Base-by-base conservation (phyloP, 75 land plant genomes). In the Pinus tabuliformis region DNA sequence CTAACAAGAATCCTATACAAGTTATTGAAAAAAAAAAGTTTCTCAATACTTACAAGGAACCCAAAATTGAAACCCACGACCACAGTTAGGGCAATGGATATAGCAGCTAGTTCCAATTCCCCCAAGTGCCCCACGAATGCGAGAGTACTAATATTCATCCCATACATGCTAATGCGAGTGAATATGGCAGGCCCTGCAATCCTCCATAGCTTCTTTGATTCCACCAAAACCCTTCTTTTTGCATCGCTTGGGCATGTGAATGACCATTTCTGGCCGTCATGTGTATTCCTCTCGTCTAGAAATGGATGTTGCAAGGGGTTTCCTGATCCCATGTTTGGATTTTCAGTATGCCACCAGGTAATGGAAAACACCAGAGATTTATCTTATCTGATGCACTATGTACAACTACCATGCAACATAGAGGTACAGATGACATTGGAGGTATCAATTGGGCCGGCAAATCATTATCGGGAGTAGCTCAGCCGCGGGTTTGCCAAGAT, bases 51-150 rank as follows among this genome's bases (percentile, higher is more conserved):
- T 83, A 85, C 86, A 84, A 85, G 8, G 58, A 85, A 54, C 17
- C 86, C 78, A 39, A 81, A 81, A 74, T 36, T 73, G 80, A 85
- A 78, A 60, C 86, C 86, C 6, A 78, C 62, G 71, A 85, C 77
- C 75, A 83, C 85, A 77, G 39, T 73, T 24, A 75, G 77, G 61
- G 89, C 83, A 14, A 87, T 72, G 73, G 89, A 73, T 20, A 82
- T 73, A 33, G 80, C 56, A 42, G 87, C 87, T 22, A 87, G 87
- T 59, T 84, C 76, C 22, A 84, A 57, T 60, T 87, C 83, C 30
- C 89, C 89, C 58, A 82, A 62, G 54, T 87, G 87, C 26, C 89
- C 89, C 56, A 82, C 87, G 71, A 87, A 87, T 49, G 86, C 82
- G 18, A 72, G 78, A 14, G 89, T 80, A 24, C 82, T 78, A 58